Conservation (phyloP, 305 asterid species). For the Andrographis paniculata region DNA sequence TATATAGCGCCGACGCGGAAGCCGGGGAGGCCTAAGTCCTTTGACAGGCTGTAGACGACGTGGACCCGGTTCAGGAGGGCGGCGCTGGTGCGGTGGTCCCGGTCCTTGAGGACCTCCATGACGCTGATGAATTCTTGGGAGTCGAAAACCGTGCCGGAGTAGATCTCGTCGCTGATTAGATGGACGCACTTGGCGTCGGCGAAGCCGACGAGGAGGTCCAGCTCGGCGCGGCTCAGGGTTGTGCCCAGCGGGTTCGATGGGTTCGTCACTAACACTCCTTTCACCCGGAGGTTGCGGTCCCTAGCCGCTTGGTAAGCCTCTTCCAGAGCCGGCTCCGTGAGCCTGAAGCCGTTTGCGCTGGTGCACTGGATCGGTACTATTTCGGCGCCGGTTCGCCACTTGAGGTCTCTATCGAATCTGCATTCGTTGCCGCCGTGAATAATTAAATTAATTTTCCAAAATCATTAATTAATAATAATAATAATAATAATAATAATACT, state of each 20-base stretch:
- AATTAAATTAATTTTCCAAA: too few species aligned
- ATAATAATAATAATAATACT: too few species aligned
- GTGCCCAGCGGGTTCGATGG: slow-evolving; percentile 84
- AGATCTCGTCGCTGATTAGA: slow-evolving; percentile 84
- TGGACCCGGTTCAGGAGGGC: slow-evolving; percentile 57
- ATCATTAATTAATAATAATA: too few species aligned
- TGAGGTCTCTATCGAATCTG: slow-evolving; percentile 86
- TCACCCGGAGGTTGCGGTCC: slow-evolving; percentile 53
- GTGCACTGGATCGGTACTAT: slow-evolving; percentile 69
- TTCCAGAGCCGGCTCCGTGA: slow-evolving; percentile 59
- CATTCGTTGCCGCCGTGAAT: slow-evolving; percentile 16
- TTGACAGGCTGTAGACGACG: slow-evolving; percentile 69
- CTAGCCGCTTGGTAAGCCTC: slow-evolving; percentile 49
- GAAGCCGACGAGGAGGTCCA: slow-evolving; percentile 48
- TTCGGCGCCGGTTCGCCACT: slow-evolving; percentile 82
- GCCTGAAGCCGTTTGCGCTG: slow-evolving; percentile 56
- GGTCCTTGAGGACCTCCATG: slow-evolving; percentile 49
- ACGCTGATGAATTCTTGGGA: slow-evolving; percentile 56
- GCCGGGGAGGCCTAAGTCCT: slow-evolving; percentile 85
- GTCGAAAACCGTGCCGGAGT: slow-evolving; percentile 67
- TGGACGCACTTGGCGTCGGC: slow-evolving; percentile 47
- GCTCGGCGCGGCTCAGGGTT: slow-evolving; percentile 44
- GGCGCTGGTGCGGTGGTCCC: slow-evolving; percentile 13
- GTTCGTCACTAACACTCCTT: slow-evolving; percentile 73
- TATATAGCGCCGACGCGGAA: slow-evolving; percentile 78